Evolutionary conservation across 495 filamentous ascomycete species (phyloP).

Genomic region (Trichoderma parareesei): DNA sequence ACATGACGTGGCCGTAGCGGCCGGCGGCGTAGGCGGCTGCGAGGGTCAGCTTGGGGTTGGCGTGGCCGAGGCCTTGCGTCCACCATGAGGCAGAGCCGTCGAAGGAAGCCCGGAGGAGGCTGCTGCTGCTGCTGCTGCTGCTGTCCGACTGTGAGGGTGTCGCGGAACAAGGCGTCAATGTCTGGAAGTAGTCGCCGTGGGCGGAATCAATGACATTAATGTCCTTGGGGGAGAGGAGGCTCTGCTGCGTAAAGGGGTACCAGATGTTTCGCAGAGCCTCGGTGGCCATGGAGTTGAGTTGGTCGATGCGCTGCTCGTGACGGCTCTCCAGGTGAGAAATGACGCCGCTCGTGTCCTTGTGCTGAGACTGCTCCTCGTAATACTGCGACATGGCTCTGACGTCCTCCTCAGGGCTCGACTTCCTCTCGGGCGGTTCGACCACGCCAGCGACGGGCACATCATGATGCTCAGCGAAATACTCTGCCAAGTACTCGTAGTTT

Average conservation of each 20-base stretch:
- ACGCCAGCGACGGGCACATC: conserved; percentile 47
- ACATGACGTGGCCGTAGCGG: conserved; percentile 82
- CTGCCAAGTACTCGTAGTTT: conserved; percentile 54
- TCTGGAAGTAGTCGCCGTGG: conserved; percentile 66
- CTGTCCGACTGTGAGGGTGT: not conserved
- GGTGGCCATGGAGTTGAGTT: conserved; percentile 49
- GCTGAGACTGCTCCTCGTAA: conserved; percentile 42
- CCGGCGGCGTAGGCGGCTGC: conserved; percentile 70
- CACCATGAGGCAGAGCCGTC: conserved; percentile 81
- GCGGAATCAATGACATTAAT: conserved; percentile 70
- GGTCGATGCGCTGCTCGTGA: conserved; percentile 44
- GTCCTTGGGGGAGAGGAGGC: conserved; percentile 44
- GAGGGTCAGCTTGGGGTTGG: conserved; percentile 55
- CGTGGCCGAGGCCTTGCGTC: conserved; percentile 77
- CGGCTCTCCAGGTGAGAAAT: conserved; percentile 39
- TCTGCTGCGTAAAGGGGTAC: conserved; percentile 78
- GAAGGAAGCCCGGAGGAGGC: conserved; percentile 52
- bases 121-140: not conserved
- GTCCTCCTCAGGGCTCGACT: conserved; percentile 31
- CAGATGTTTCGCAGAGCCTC: conserved; percentile 56
- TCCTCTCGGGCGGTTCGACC: conserved; percentile 41
- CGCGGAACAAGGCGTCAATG: conserved; percentile 22
- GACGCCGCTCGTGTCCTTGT: conserved; percentile 18
- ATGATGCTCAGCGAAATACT: conserved; percentile 50
- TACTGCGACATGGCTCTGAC: conserved; percentile 47